A percentile compares a stretch with the other conserved stretches of the same genome.
These are phyloP conservation scores for Tympanopsis confertula DNA, from an alignment of 2,329 filamentous ascomycete species.

Conservation along the genomic window DNA sequence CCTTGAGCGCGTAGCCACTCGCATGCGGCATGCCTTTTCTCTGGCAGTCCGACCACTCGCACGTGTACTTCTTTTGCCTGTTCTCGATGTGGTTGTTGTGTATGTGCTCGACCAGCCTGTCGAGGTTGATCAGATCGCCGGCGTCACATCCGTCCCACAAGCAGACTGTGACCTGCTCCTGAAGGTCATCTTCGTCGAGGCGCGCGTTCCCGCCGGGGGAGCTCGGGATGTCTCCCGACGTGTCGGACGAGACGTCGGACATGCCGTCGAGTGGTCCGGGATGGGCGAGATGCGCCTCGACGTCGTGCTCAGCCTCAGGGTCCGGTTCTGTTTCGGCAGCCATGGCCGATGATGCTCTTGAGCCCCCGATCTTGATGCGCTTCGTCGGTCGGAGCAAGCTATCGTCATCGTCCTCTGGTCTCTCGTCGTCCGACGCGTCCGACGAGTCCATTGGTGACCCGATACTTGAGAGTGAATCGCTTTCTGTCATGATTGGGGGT, in stretches of 20 bases:
- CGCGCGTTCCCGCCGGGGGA: slow-evolving; percentile 51
- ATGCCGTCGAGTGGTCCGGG: slow-evolving; percentile 42
- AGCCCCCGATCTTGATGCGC: slow-evolving; percentile 32
- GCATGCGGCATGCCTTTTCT: slow-evolving; percentile 86
- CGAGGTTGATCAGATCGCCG: slow-evolving; percentile 69
- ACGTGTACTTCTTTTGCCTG: slow-evolving; percentile 93
- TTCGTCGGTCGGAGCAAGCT: slow-evolving; percentile 29
- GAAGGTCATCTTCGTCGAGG: slow-evolving; percentile 62
- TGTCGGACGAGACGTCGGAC: slow-evolving; percentile 79
- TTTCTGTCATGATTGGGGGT: slow-evolving; percentile 6
- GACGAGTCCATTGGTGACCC: slow-evolving; percentile 31
- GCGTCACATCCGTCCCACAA: slow-evolving; percentile 66
- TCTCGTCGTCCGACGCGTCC: slow-evolving; percentile 33
- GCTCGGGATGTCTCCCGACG: slow-evolving; percentile 71
- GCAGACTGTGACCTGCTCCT: slow-evolving; percentile 69
- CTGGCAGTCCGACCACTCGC: slow-evolving; percentile 85
- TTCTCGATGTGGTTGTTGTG: slow-evolving; percentile 91
- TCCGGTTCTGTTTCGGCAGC: slow-evolving; percentile 31
- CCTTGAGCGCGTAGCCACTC: slow-evolving; percentile 88
- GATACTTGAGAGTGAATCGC: slow-evolving; percentile 5
- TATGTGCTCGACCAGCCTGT: slow-evolving; percentile 69
- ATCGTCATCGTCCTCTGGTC: slow-evolving; percentile 25
- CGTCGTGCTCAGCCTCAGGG: slow-evolving; percentile 26
- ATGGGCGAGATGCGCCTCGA: slow-evolving; percentile 26
- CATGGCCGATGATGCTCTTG: slow-evolving; percentile 30